Conservation (phyloP, 805 yeast genomes). For the Candida mattraensis region DNA sequence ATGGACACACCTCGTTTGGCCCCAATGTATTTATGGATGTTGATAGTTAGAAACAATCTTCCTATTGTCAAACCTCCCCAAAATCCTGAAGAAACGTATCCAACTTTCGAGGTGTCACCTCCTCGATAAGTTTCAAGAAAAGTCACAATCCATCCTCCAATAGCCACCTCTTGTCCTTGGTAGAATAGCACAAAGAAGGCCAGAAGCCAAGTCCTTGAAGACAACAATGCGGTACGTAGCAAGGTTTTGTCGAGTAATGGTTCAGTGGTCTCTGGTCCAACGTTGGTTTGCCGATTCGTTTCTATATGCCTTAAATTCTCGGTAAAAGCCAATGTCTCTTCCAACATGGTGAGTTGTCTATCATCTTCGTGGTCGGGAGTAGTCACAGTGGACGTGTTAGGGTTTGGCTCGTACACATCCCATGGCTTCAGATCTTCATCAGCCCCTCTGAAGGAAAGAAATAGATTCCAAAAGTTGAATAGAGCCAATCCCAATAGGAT, state of each 20-base stretch:
- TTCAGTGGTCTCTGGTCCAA: no score
- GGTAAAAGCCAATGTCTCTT: slow-evolving; percentile 19
- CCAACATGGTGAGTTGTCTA: slow-evolving; percentile 22
- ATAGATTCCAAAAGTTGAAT: slow-evolving; percentile 35
- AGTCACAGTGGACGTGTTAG: slow-evolving; percentile 1
- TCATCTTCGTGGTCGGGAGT: slow-evolving; percentile 12
- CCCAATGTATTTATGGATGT: slow-evolving; percentile 40
- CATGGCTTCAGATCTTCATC: slow-evolving; percentile 44
- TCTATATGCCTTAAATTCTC: slow-evolving; percentile 13
- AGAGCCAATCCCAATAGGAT: slow-evolving; percentile 44
- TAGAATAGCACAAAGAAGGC: slow-evolving; percentile 58
- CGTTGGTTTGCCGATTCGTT: slow-evolving; percentile 20
- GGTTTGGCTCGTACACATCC: slow-evolving; percentile 30
- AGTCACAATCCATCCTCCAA: slow-evolving; percentile 73
- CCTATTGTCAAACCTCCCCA: slow-evolving; percentile 75
- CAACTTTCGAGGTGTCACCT: slow-evolving; percentile 46
- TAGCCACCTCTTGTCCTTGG: slow-evolving; percentile 66
- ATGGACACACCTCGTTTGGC: slow-evolving; percentile 44
- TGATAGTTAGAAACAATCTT: slow-evolving; percentile 48
- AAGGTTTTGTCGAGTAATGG: slow-evolving; percentile 31
- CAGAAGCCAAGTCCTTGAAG: slow-evolving; percentile 45
- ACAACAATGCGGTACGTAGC: slow-evolving; percentile 39
- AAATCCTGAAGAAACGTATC: slow-evolving; percentile 66
- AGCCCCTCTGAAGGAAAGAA: slow-evolving; percentile 48
- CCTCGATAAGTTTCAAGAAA: slow-evolving; percentile 55